These are phyloP conservation scores for Malus hybrid DNA, from an alignment of 331 rosid species.

Conservation along the genomic window DNA sequence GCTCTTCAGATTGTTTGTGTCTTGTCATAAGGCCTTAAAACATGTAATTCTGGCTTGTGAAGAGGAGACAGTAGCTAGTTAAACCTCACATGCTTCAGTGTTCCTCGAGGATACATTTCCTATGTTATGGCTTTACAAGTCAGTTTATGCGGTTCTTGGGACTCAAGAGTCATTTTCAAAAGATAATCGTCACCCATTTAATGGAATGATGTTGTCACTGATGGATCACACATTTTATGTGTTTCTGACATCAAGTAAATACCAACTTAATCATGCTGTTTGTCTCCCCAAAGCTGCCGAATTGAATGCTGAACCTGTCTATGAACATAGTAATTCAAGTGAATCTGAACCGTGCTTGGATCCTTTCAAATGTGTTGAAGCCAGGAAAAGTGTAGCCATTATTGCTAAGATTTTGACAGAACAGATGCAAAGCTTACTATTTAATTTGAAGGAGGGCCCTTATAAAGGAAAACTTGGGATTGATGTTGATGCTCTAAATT, in stretches of 20 bases:
- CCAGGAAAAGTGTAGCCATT: constrained; percentile 40
- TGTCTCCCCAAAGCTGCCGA: constrained; percentile 26
- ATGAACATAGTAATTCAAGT: constrained; percentile 32
- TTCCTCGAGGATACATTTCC: constrained; percentile 45
- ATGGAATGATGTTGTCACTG: constrained; percentile 47
- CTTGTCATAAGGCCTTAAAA: constrained; percentile 78
- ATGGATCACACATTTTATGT: constrained; percentile 72
- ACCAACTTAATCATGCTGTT: constrained; percentile 35
- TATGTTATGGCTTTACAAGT: constrained; percentile 66
- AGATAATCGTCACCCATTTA: constrained; percentile 24
- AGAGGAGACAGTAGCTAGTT: constrained; percentile 28
- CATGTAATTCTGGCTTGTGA: constrained; percentile 37
- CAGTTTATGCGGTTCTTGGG: constrained; percentile 45
- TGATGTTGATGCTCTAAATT: constrained; percentile 19
- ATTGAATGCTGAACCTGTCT: constrained; percentile 19
- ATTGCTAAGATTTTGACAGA: constrained; percentile 51
- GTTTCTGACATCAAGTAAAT: constrained; percentile 53
- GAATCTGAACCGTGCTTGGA: constrained; percentile 27
- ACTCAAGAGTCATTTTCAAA: constrained; percentile 39
- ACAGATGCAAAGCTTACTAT: constrained; percentile 37
- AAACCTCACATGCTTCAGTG: constrained; percentile 21
- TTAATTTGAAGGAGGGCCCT: constrained; percentile 33
- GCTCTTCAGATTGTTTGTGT: constrained; percentile 60
- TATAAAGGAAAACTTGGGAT: constrained; percentile 26
- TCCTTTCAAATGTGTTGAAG: constrained; percentile 29